These are phyloP conservation scores for Lepraria neglecta DNA, from an alignment of 495 filamentous ascomycete species.

Conservation along the genomic window DNA sequence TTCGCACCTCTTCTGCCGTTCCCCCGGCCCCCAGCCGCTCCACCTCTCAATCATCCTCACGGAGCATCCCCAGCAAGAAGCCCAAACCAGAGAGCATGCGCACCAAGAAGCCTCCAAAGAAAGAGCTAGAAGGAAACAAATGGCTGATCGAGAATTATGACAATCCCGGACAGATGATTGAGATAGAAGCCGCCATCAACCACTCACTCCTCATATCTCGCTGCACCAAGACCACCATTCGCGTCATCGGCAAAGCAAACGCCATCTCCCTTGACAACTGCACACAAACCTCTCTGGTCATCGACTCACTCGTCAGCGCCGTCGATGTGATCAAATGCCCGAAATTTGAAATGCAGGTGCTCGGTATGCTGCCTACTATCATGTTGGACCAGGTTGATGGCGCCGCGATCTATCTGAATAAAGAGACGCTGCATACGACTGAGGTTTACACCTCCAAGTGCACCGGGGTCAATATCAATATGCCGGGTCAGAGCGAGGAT, in stretches of 20 bases:
- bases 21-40: constrained; percentile 48
- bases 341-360: constrained; percentile 85
- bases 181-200: constrained; percentile 69
- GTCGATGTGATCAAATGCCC: constrained; percentile 91
- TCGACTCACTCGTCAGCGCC: constrained; percentile 83
- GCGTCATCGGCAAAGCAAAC: constrained; percentile 87
- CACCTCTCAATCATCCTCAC: constrained; percentile 43
- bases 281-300: constrained; percentile 69
- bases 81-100: constrained; percentile 94
- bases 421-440: constrained; percentile 59
- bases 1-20: constrained; percentile 68
- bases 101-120: constrained; percentile 83
- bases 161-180: constrained; percentile 59
- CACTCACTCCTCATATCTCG: constrained; percentile 89
- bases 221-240: constrained; percentile 85
- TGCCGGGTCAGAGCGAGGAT: constrained; percentile 55
- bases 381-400: constrained; percentile 91
- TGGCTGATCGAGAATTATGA: constrained; percentile 97
- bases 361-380: constrained; percentile 76
- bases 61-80: constrained; percentile 74
- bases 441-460: constrained; percentile 88
- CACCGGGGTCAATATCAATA: constrained; percentile 73
- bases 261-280: constrained; percentile 91
- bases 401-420: constrained; percentile 75
- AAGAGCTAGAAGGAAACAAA: constrained; percentile 90